Conservation (phyloP, 116 monocot genomes). For the Posidonia oceanica region DNA sequence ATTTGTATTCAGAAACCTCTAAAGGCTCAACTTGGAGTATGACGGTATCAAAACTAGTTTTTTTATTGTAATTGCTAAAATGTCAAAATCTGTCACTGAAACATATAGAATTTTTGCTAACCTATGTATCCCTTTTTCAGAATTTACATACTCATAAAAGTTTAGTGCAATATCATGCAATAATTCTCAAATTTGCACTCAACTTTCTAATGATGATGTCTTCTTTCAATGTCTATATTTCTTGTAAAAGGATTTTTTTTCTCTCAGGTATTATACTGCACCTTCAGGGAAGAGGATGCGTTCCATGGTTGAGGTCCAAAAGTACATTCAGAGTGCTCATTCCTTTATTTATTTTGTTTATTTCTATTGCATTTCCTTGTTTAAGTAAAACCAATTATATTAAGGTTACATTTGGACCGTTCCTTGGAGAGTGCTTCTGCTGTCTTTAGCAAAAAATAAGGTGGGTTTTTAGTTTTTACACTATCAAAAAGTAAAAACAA, state of each 20-base stretch:
- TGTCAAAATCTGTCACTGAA: neutral
- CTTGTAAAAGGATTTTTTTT: neutral
- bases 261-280: constrained; percentile 59
- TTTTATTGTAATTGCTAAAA: too few species aligned
- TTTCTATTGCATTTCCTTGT: neutral
- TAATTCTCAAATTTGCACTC: neutral
- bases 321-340: constrained; percentile 15
- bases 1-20: too few species aligned
- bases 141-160: neutral
- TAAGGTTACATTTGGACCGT: neutral
- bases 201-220: neutral
- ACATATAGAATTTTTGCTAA: neutral
- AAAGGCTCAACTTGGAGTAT: too few species aligned
- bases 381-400: neutral
- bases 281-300: constrained; percentile 77
- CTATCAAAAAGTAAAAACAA: neutral
- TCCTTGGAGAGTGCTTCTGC: neutral
- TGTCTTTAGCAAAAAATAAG: neutral
- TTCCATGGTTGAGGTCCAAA: constrained; percentile 76
- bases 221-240: neutral
- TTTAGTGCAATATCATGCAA: neutral
- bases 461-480: neutral
- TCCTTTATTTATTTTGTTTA: neutral
- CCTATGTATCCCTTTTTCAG: neutral
- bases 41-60: too few species aligned